phyloP scores from a whole-genome alignment of 169 alveolate species.

The Babesia gibsoni region DNA sequence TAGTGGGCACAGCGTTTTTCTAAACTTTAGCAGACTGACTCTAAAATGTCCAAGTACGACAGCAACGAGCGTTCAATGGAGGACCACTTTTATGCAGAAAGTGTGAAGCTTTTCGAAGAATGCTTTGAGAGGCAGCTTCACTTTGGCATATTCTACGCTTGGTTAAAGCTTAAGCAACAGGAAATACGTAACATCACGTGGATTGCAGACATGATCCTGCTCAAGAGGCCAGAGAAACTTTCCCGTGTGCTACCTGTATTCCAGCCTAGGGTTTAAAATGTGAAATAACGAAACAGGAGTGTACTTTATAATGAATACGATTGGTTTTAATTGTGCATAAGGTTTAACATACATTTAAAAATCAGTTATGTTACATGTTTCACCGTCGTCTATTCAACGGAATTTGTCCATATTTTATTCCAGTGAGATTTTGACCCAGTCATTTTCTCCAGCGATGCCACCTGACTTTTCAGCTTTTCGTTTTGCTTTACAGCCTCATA shows the following conservation, averaged over 20 bases:
- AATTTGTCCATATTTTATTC: constrained; percentile 43
- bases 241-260: constrained; percentile 83
- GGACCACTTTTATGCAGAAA: constrained; percentile 93
- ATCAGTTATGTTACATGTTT: too few species aligned
- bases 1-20: background rate
- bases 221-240: constrained; percentile 81
- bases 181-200: constrained; percentile 96
- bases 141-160: constrained; percentile 94
- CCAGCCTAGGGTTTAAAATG: constrained; percentile 50
- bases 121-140: constrained; percentile 96
- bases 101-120: constrained; percentile 90
- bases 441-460: constrained; percentile 40
- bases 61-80: constrained; percentile 80
- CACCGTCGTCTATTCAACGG: background rate
- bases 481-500: constrained; percentile 46
- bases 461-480: constrained; percentile 44
- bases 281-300: too few species aligned
- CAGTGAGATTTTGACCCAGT: constrained; percentile 54
- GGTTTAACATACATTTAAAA: too few species aligned
- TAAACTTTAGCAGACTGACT: background rate
- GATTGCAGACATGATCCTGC: constrained; percentile 95
- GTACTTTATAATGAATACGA: background rate
- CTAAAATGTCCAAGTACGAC: constrained; percentile 29
- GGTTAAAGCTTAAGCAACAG: constrained; percentile 96
- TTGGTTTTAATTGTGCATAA: background rate